phyloP scores from a whole-genome alignment of 306 rosid species.

The Ceratonia siliqua region DNA sequence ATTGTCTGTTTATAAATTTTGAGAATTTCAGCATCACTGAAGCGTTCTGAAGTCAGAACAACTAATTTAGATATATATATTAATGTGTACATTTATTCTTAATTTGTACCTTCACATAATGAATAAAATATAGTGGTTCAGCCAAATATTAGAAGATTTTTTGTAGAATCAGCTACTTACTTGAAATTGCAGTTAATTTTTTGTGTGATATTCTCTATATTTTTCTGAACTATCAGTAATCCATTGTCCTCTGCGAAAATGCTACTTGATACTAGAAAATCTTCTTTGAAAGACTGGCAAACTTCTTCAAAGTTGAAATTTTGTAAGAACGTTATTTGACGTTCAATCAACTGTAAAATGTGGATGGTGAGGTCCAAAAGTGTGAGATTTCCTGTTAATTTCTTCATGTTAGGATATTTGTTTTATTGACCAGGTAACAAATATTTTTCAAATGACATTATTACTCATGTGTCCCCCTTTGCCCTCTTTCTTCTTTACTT shows the following conservation, averaged over 20 bases:
- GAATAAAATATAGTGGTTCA: not conserved
- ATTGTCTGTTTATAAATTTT: not conserved
- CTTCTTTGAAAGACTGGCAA: not conserved
- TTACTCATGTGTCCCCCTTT: constrained; percentile 26
- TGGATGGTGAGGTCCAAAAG: constrained; percentile 15
- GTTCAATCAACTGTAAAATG: constrained; percentile 3
- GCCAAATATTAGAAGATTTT: not conserved
- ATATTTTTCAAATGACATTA: not conserved
- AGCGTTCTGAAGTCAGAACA: not conserved
- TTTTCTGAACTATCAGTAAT: not conserved
- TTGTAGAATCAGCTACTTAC: not conserved
- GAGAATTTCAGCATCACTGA: not conserved
- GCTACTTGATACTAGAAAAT: not conserved
- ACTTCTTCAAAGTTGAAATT: not conserved
- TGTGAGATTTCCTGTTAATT: constrained; percentile 1
- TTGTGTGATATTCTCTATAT: not conserved
- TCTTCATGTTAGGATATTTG: constrained; percentile 4
- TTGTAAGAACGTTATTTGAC: not conserved
- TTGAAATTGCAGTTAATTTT: not conserved
- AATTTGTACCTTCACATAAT: not conserved
- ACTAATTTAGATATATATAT: not conserved
- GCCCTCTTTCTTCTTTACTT: constrained; percentile 26
- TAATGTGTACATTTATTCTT: not conserved
- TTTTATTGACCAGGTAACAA: constrained; percentile 19
- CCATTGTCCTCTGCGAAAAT: constrained; percentile 14